phyloP scores from a whole-genome alignment of 2,329 filamentous ascomycete genomes.

The Colletotrichum trifolii region DNA sequence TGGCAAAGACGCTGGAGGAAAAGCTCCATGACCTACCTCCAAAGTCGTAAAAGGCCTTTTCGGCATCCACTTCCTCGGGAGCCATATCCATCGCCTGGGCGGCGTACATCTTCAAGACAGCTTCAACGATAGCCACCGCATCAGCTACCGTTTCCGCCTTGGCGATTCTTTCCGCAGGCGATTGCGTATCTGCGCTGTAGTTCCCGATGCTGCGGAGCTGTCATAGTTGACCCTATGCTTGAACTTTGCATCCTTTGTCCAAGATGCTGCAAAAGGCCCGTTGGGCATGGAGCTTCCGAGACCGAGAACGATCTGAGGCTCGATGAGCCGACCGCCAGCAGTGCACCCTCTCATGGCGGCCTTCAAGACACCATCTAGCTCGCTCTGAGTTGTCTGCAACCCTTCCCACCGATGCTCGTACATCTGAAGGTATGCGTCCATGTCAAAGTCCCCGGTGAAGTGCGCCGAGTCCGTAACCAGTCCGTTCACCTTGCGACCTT shows the following conservation, averaged over 20 bases:
- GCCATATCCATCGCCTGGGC: slow-evolving; percentile 16
- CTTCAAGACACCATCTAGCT: background rate
- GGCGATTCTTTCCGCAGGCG: background rate
- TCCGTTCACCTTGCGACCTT: slow-evolving; percentile 15
- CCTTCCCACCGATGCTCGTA: slow-evolving; percentile 26
- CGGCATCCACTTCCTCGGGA: slow-evolving; percentile 1
- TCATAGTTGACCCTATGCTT: slow-evolving; percentile 9
- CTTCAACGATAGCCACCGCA: background rate
- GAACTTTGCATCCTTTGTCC: slow-evolving; percentile 25
- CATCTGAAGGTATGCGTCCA: slow-evolving; percentile 21
- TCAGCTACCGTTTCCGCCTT: background rate
- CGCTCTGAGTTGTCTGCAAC: slow-evolving; percentile 10
- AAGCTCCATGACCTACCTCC: background rate
- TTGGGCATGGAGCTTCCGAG: slow-evolving; percentile 2
- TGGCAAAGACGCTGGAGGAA: background rate
- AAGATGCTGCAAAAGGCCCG: background rate
- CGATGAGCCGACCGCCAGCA: background rate
- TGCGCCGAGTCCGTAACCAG: slow-evolving; percentile 6
- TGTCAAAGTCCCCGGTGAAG: slow-evolving; percentile 17
- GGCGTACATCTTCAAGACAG: background rate
- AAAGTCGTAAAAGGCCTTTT: slow-evolving; percentile 30
- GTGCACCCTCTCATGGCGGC: slow-evolving; percentile 17
- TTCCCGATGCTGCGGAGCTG: background rate
- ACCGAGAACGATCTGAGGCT: slow-evolving; percentile 16
- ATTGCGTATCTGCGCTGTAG: background rate